Percentiles rank a stretch among this genome's conserved stretches.
Conservation (phyloP, 2,329 filamentous ascomycete genomes). For the Metarhizium rileyi region DNA sequence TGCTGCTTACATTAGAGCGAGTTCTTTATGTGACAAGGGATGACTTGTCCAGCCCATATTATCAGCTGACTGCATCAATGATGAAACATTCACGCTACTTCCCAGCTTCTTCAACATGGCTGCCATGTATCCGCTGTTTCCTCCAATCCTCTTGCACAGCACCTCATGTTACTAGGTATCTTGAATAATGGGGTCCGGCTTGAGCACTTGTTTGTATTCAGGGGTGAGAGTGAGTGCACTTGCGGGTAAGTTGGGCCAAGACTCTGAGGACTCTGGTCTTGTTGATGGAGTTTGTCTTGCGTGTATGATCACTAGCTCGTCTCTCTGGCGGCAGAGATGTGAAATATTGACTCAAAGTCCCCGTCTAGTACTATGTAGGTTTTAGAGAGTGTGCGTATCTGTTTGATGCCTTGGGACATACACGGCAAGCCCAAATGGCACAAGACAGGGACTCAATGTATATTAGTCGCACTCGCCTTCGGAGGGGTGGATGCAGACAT, state of each 20-base stretch:
- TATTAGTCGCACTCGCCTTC: conserved; percentile 44
- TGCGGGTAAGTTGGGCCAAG: conserved; percentile 41
- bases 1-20: no score
- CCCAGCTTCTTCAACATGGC: conserved; percentile 35
- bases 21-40: neutral
- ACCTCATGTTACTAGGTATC: conserved; percentile 35
- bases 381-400: conserved; percentile 51
- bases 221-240: conserved; percentile 37
- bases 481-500: conserved; percentile 39
- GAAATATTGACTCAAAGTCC: conserved; percentile 50
- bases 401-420: conserved; percentile 55
- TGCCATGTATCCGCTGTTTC: conserved; percentile 37
- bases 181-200: conserved; percentile 35
- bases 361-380: conserved; percentile 57
- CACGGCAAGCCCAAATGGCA: conserved; percentile 60
- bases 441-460: conserved; percentile 55
- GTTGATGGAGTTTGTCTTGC: conserved; percentile 43
- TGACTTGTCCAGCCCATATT: conserved; percentile 30
- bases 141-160: conserved; percentile 34
- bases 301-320: conserved; percentile 49
- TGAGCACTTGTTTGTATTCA: conserved; percentile 38
- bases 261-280: conserved; percentile 38
- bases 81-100: conserved; percentile 17
- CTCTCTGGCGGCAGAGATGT: conserved; percentile 45
- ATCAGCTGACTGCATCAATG: conserved; percentile 23